Conservation (phyloP, 2,329 filamentous ascomycete species). For the Alternaria brassicicola region DNA sequence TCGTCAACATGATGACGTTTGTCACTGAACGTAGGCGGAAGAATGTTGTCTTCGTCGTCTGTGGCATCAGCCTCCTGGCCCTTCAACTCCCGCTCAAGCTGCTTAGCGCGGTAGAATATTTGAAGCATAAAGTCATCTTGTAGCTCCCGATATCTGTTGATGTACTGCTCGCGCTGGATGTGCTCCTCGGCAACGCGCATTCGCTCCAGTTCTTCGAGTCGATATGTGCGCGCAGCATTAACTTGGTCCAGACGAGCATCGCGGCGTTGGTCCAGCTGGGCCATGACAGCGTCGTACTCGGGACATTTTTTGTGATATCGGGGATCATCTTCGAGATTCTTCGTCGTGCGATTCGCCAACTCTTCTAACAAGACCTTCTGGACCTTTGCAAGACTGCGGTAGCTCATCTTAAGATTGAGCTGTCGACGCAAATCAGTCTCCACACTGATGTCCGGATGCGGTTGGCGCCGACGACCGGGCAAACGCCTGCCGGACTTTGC, state of each 20-base stretch:
- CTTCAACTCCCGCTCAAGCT: constrained; percentile 46
- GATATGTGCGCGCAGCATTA: constrained; percentile 46
- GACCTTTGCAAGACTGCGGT: constrained; percentile 65
- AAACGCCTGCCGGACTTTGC: constrained; percentile 47
- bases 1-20: constrained; percentile 31
- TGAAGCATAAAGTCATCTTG: constrained; percentile 43
- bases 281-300: constrained; percentile 60
- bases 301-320: constrained; percentile 60
- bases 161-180: constrained; percentile 45
- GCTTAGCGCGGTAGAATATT: constrained; percentile 48
- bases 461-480: constrained; percentile 55
- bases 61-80: constrained; percentile 46
- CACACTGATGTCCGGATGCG: constrained; percentile 53
- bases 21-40: constrained; percentile 41
- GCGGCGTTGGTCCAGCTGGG: constrained; percentile 58
- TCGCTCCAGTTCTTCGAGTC: constrained; percentile 47
- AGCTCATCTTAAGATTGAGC: constrained; percentile 69
- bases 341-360: constrained; percentile 65
- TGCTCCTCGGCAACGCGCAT: constrained; percentile 43
- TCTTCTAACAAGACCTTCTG: constrained; percentile 70
- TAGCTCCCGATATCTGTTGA: constrained; percentile 42
- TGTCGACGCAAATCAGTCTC: constrained; percentile 62
- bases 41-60: constrained; percentile 50
- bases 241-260: constrained; percentile 49
- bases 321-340: constrained; percentile 62